Base-by-base conservation (phyloP, 257 asterid species). In the Solanum microdontum region DNA sequence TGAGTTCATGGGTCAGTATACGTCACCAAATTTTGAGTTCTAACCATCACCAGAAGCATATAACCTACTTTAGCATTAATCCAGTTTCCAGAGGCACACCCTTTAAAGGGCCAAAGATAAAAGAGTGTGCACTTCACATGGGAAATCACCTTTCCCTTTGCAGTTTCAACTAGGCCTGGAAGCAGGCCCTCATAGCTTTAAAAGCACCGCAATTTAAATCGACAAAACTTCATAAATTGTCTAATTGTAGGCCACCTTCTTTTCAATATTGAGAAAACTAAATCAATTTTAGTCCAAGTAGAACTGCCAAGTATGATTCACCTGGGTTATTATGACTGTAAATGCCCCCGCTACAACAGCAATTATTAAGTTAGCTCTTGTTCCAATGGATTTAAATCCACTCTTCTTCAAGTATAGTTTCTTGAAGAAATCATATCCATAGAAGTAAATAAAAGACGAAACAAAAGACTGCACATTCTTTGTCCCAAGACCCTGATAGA, bases 321-420 rank as follows among this genome's bases (percentile, higher is more conserved):
- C 98, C 95, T 96, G 99, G 75, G 98, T 94, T 69, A 94, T 85
- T 60, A 95, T 83, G 21, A 93, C 98, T 0, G 99, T 95, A 90
- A 95, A 91, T 10, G 97, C 97, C 85, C 98, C 99, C 43, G 99
- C 97, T 55, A 94, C 98, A 84, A 97, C 98, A 28, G 98, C 99
- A 91, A 96, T 93, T 91, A 95, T 77, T 91, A 96, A 92, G 92
- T 96, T 96, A 32, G 94, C 98, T 89, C 85, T 90, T 24, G 98
- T 96, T 87, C 98, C 98, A n/a, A 96, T 93, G 39, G 95, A 96
- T 89, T 93, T 94, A 64, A 68, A 92, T 79, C 98, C 94, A 83
- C 93, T 94, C 90, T 92, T 91, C 91, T 90, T 91, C 92, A 95
- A 87, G 91, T 96, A 95, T 62, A 95, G 92, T 79, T 94, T 91